Conservation (phyloP, 169 alveolate species). For the Eimeria sp. region DNA sequence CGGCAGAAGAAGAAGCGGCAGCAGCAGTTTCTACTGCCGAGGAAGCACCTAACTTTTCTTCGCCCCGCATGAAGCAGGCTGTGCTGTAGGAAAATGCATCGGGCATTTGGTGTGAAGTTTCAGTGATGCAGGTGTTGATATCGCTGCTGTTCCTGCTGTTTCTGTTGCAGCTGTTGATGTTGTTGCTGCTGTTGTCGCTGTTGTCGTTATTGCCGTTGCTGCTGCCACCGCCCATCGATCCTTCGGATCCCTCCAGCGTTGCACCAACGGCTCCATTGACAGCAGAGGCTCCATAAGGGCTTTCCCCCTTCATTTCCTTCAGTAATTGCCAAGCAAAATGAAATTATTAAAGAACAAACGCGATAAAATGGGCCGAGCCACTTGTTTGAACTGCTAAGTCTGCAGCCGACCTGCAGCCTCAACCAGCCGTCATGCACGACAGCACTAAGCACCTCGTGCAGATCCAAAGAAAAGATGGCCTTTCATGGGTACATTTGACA, state of each 20-base stretch:
- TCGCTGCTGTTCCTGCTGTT: slow-evolving; percentile 9
- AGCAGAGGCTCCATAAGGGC: not conserved
- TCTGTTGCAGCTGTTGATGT: slow-evolving; percentile 4
- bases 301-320: not conserved
- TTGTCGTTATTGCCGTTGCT: slow-evolving; percentile 22
- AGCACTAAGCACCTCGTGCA: too few species aligned
- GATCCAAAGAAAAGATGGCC: too few species aligned
- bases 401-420: too few species aligned
- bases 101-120: not conserved
- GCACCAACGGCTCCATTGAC: not conserved
- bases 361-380: too few species aligned
- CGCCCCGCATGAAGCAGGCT: not conserved
- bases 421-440: too few species aligned
- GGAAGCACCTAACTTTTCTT: too few species aligned
- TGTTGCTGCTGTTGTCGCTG: slow-evolving; percentile 1
- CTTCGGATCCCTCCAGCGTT: not conserved
- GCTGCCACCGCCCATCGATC: slow-evolving; percentile 11
- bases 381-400: too few species aligned
- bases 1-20: too few species aligned
- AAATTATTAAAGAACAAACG: not conserved
- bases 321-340: not conserved
- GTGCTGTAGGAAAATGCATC: too few species aligned
- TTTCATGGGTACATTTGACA: too few species aligned
- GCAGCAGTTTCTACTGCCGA: too few species aligned
- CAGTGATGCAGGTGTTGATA: not conserved